Conservation (phyloP, 306 rosid genomes). For the Quercus cerris region DNA sequence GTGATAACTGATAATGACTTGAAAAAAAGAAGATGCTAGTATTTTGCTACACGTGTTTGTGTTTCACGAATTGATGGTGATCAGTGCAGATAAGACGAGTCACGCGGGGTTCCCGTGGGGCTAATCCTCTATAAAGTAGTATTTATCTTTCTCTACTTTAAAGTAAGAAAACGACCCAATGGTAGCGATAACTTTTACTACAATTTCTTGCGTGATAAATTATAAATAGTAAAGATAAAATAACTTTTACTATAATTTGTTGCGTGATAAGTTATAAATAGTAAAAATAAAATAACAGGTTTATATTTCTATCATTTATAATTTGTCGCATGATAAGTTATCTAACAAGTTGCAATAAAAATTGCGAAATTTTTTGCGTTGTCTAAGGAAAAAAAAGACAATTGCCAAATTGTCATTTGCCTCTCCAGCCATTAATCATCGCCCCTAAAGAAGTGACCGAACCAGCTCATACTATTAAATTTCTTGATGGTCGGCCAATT, state of each 20-base stretch:
- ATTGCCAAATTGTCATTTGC: slow-evolving; percentile 6
- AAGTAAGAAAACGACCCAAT: too few relatives aligned
- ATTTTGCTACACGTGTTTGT: too few relatives aligned
- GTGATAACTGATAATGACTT: background rate
- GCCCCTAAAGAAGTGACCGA: background rate
- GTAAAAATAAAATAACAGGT: too few relatives aligned
- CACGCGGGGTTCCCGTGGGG: background rate
- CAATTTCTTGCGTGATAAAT: too few relatives aligned
- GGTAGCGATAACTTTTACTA: too few relatives aligned
- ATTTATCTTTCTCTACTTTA: background rate
- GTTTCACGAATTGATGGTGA: background rate
- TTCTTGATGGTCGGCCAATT: slow-evolving; percentile 2
- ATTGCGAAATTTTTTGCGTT: too few relatives aligned
- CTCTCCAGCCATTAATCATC: background rate
- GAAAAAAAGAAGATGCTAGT: background rate
- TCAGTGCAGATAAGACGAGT: background rate
- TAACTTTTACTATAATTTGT: too few relatives aligned
- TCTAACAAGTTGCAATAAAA: too few relatives aligned
- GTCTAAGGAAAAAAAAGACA: background rate
- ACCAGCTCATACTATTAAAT: background rate
- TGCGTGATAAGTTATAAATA: too few relatives aligned
- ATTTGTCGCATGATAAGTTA: accelerated
- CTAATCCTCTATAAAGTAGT: background rate
- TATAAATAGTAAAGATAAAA: too few relatives aligned
- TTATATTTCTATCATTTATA: too few relatives aligned